Conservation (phyloP, 1,284 basidiomycete species). For the Gomphus bonarii region DNA sequence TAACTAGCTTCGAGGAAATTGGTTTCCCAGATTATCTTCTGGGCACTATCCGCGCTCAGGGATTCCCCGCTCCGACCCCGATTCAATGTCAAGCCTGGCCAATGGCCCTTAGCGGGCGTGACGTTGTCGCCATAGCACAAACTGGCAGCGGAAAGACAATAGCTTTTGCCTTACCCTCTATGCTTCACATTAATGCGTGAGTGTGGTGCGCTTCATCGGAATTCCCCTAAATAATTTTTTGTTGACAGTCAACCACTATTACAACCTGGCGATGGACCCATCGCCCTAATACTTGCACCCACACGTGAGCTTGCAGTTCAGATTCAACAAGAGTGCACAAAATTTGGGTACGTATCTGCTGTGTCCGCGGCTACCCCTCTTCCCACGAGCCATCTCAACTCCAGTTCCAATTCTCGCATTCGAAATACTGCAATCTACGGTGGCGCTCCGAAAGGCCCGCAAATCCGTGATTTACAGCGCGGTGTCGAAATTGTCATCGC, state of each 20-base stretch:
- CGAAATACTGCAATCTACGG: conserved; percentile 98
- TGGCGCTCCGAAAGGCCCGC: conserved; percentile 96
- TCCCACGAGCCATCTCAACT: conserved; percentile 2
- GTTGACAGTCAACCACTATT: conserved; percentile 76
- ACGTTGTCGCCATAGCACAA: conserved; percentile 94
- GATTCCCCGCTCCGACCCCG: conserved; percentile 82
- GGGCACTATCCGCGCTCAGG: conserved; percentile 87
- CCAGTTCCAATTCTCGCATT: conserved; percentile 84
- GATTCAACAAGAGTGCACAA: conserved; percentile 97
- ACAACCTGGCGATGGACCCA: conserved; percentile 91
- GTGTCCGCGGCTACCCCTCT: conserved; percentile 1
- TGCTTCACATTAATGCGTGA: conserved; percentile 98
- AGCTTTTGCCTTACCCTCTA: conserved; percentile 94
- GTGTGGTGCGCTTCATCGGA: conserved; percentile 21
- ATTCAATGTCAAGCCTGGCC: conserved; percentile 99
- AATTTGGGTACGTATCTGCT: conserved; percentile 66
- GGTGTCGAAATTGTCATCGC: conserved; percentile 96
- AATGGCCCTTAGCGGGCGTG: conserved; percentile 89
- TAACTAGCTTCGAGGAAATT: conserved; percentile 88
- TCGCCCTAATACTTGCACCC: conserved; percentile 92
- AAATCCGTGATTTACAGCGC: conserved; percentile 94
- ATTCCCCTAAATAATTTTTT: conserved; percentile 10
- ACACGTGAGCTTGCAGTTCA: conserved; percentile 98
- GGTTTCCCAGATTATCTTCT: conserved; percentile 96
- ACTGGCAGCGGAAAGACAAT: conserved; percentile 98